Conservation (phyloP, 2,329 filamentous ascomycete genomes). For the Arthrobotrys conoides region DNA sequence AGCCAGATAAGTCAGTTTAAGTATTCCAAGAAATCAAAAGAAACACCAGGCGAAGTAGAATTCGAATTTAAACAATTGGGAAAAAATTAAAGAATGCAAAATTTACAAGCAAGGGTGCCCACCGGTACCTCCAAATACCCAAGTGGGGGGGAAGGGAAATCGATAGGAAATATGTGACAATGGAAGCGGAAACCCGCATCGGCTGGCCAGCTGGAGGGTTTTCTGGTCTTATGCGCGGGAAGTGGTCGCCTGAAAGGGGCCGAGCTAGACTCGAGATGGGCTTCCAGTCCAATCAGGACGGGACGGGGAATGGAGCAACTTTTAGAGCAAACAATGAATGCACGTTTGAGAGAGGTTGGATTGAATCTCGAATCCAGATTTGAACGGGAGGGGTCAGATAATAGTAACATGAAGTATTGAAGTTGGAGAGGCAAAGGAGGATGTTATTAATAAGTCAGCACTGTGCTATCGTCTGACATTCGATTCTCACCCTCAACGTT, state of each 20-base stretch:
- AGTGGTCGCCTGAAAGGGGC: conserved; percentile 25
- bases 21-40: conserved; percentile 10
- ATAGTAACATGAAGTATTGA: background rate
- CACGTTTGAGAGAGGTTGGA: conserved; percentile 10
- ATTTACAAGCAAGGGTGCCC: background rate
- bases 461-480: conserved; percentile 9
- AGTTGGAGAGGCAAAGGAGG: background rate
- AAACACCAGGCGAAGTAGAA: background rate
- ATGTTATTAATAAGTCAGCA: conserved; percentile 3
- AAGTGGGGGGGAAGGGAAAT: background rate
- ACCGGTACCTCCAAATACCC: background rate
- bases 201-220: conserved; percentile 9
- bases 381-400: no score
- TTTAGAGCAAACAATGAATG: conserved; percentile 30
- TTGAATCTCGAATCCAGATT: background rate
- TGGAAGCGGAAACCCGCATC: conserved; percentile 22
- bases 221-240: conserved; percentile 16
- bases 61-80: background rate
- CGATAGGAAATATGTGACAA: conserved; percentile 19
- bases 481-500: conserved; percentile 1
- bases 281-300: conserved; percentile 9
- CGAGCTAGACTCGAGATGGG: background rate
- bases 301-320: conserved; percentile 5
- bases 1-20: conserved; percentile 3
- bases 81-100: background rate